Conservation (phyloP, 1,139 yeast genomes). For the Lodderomyces margitis region DNA sequence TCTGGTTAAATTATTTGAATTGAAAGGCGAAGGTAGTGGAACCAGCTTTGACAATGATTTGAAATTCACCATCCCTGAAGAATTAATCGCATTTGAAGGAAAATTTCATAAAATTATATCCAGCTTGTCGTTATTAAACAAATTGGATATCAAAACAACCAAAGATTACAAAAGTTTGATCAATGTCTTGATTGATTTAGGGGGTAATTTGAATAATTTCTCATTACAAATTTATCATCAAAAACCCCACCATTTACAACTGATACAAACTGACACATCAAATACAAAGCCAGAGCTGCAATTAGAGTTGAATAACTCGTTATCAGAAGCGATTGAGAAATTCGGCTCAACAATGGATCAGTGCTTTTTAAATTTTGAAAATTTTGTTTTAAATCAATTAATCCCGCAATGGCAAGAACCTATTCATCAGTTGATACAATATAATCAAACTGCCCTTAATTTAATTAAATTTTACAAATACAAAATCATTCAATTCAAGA, state of each 20-base stretch:
- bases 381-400: slow-evolving; percentile 32
- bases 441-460: slow-evolving; percentile 37
- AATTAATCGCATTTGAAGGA: slow-evolving; percentile 35
- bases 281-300: not conserved
- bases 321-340: slow-evolving; percentile 39
- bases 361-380: slow-evolving; percentile 41
- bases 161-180: slow-evolving; percentile 32
- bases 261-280: not conserved
- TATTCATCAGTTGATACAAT: slow-evolving; percentile 40
- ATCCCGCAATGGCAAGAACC: slow-evolving; percentile 51
- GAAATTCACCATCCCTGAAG: slow-evolving; percentile 29
- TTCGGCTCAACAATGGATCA: slow-evolving; percentile 48
- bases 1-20: slow-evolving; percentile 34
- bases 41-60: slow-evolving; percentile 18
- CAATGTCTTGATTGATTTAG: slow-evolving; percentile 39
- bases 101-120: slow-evolving; percentile 36
- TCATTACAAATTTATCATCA: slow-evolving; percentile 43
- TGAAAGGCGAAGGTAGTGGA: slow-evolving; percentile 20
- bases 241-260: slow-evolving; percentile 10
- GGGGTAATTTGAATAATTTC: slow-evolving; percentile 48
- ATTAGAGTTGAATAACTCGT: slow-evolving; percentile 25
- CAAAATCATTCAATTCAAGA: slow-evolving; percentile 43
- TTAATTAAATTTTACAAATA: slow-evolving; percentile 45
- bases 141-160: slow-evolving; percentile 31
- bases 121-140: slow-evolving; percentile 33